These are phyloP conservation scores for Globisporangium nagaii DNA, from an alignment of 352 stramenopile species.

Conservation along the genomic window DNA sequence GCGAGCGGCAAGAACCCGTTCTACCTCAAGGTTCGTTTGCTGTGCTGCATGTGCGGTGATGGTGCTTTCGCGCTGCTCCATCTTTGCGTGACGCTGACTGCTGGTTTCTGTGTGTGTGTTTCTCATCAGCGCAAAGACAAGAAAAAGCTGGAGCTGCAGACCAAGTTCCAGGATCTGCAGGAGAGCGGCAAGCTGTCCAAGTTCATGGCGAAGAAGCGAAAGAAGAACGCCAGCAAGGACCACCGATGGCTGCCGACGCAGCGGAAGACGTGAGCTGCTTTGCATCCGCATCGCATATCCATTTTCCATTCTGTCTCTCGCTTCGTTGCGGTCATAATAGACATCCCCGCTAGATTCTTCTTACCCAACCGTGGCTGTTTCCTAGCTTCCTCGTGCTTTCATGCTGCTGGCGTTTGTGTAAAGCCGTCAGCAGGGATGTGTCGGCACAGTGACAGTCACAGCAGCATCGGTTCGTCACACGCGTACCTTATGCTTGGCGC, in stretches of 20 bases:
- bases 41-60: background rate
- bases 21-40: conserved; percentile 74
- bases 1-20: conserved; percentile 87
- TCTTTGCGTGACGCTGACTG: background rate
- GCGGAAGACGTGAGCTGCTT: conserved; percentile 38
- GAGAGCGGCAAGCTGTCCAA: conserved; percentile 86
- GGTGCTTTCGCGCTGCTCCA: no score
- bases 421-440: no score
- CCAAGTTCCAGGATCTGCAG: conserved; percentile 89
- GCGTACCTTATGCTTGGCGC: no score
- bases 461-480: no score
- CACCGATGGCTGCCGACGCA: conserved; percentile 87
- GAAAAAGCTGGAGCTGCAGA: conserved; percentile 86
- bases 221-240: conserved; percentile 93
- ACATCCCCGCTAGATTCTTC: no score
- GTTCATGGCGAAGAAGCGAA: conserved; percentile 92
- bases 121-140: conserved; percentile 78
- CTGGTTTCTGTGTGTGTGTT: background rate
- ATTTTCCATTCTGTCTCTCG: no score
- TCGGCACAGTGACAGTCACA: no score
- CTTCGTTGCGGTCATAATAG: no score
- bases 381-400: no score
- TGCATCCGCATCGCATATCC: no score
- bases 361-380: no score
- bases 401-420: no score